These are phyloP conservation scores for Didymella exigua DNA, from an alignment of 2,329 filamentous ascomycete species.

Conservation along the genomic window DNA sequence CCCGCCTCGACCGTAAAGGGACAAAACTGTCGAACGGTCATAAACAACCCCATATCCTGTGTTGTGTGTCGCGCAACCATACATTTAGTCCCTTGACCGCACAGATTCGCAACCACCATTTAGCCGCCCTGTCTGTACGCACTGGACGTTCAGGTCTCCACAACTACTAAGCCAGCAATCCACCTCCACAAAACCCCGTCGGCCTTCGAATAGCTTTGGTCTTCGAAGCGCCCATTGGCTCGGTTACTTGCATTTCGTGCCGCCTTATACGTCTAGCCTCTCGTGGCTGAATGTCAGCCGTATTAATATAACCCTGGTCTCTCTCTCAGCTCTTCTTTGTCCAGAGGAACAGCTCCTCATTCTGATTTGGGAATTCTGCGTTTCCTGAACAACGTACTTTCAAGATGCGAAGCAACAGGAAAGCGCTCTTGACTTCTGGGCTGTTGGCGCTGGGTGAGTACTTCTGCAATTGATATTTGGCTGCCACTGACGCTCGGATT, in stretches of 20 bases:
- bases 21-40: constrained; percentile 15
- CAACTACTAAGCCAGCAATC: constrained; percentile 20
- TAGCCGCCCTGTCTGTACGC: not conserved
- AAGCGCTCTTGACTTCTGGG: constrained; percentile 22
- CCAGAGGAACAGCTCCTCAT: not conserved
- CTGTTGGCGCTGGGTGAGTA: constrained; percentile 38
- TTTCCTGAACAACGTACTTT: not conserved
- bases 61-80: constrained; percentile 13
- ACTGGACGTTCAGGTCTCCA: constrained; percentile 3
- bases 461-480: not conserved
- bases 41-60: not conserved
- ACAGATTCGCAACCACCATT: not conserved
- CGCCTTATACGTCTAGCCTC: not conserved
- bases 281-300: constrained; percentile 8
- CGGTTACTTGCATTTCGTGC: constrained; percentile 8
- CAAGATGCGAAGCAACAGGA: constrained; percentile 22
- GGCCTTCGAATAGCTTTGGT: not conserved
- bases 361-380: not conserved
- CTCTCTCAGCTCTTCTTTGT: constrained; percentile 13
- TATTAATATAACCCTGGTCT: constrained; percentile 14
- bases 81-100: too few species aligned
- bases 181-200: constrained; percentile 14
- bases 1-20: constrained; percentile 35
- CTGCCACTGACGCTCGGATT: constrained; percentile 19
- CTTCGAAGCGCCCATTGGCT: constrained; percentile 8